Evolutionary conservation across 306 rosid species (phyloP).

Genomic region (Potentilla sterilis): DNA sequence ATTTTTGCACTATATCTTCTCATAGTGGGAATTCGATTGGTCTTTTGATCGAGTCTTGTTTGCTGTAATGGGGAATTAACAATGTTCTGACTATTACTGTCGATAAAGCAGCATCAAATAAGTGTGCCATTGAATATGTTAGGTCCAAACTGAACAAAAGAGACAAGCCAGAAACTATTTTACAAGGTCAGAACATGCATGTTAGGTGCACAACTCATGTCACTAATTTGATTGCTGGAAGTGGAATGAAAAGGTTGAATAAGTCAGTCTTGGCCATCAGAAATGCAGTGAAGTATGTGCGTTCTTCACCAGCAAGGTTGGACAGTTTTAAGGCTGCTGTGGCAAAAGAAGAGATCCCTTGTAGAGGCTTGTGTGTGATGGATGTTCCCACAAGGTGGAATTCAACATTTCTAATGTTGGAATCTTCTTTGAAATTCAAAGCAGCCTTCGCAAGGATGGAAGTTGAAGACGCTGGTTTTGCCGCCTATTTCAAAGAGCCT

Average conservation of each 20-base stretch:
- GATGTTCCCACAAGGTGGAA: constrained; percentile 1
- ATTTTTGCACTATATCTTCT: background rate
- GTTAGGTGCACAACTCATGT: background rate
- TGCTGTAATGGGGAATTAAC: background rate
- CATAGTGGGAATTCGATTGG: background rate
- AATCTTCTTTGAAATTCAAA: no score
- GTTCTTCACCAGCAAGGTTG: background rate
- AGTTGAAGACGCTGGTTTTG: no score
- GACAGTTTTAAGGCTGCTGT: background rate
- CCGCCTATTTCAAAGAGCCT: background rate
- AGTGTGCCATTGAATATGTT: background rate
- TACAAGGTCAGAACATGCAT: background rate
- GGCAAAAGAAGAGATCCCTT: background rate
- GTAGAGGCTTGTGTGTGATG: background rate
- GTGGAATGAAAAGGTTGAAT: background rate
- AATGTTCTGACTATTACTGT: background rate
- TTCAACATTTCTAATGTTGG: background rate
- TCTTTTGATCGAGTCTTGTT: background rate
- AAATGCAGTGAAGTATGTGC: background rate
- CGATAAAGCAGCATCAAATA: background rate
- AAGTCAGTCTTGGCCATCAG: background rate
- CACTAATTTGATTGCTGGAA: background rate
- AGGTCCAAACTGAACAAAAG: background rate
- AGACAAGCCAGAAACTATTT: background rate
- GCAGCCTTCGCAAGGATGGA: no score